Percentiles rank a stretch among this genome's conserved stretches.
Evolutionary conservation across 2,329 filamentous ascomycete species (phyloP).

Genomic region (Catunica adiposa): DNA sequence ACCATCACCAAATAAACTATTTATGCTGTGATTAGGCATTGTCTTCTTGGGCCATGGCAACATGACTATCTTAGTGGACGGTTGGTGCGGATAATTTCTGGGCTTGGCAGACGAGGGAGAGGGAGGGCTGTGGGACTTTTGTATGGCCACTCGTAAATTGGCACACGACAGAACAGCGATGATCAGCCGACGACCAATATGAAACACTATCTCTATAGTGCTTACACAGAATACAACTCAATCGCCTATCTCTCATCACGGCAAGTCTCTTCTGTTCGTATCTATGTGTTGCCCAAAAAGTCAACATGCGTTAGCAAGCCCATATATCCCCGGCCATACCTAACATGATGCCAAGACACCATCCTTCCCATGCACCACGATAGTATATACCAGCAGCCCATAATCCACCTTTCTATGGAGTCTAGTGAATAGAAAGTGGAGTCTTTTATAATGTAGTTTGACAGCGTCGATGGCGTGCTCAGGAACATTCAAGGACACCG

Average conservation of each 20-base stretch:
- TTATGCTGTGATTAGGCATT: no score
- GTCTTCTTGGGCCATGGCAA: no score
- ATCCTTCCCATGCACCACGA: not conserved
- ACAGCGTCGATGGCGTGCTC: constrained; percentile 2
- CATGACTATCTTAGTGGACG: not conserved
- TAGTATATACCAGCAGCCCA: not conserved
- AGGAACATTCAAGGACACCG: not conserved
- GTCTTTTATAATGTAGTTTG: not conserved
- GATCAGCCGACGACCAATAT: no score
- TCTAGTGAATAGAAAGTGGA: no score
- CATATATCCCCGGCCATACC: not conserved
- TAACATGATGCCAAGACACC: not conserved
- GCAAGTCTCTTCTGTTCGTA: not conserved
- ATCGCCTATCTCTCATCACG: not conserved
- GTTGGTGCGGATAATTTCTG: not conserved
- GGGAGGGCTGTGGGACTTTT: not conserved
- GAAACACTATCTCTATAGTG: no score
- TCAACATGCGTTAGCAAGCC: not conserved
- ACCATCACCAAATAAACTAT: not conserved
- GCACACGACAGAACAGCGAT: not conserved
- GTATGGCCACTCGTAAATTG: not conserved
- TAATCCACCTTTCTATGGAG: no score
- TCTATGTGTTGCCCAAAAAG: no score
- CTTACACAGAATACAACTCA: no score
- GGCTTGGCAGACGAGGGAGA: not conserved